These are phyloP conservation scores for Boletus speciosus DNA, from an alignment of 768 basidiomycete species.

Conservation along the genomic window DNA sequence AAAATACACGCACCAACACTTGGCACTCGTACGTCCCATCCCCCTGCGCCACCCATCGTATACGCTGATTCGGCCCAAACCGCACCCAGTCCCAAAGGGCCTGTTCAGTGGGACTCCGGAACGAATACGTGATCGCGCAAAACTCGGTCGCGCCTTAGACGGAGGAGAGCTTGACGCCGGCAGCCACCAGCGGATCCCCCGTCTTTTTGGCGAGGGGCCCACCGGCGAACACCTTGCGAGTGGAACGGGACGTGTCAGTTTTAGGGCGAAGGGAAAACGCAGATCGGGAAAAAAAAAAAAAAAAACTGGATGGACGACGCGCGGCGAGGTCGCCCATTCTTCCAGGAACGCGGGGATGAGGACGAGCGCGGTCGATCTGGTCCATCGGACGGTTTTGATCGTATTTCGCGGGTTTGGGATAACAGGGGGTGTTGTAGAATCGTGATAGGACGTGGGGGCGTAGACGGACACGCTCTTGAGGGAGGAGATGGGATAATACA, in stretches of 20 bases:
- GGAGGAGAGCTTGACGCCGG: conserved; percentile 33
- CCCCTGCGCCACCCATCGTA: conserved; percentile 35
- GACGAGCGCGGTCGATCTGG: conserved; percentile 14
- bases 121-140: conserved; percentile 16
- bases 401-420: conserved; percentile 20
- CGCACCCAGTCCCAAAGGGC: conserved; percentile 36
- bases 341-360: conserved; percentile 25
- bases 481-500: conserved; percentile 11
- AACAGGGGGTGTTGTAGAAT: conserved; percentile 14
- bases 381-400: conserved; percentile 15
- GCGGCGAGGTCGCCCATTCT: conserved; percentile 17
- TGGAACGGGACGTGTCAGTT: background rate
- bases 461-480: conserved; percentile 15
- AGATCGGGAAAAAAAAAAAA: too few species aligned
- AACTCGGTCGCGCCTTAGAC: conserved; percentile 42
- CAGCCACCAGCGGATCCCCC: conserved; percentile 33
- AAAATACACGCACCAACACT: conserved; percentile 29
- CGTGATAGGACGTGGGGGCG: conserved; percentile 18
- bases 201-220: conserved; percentile 36
- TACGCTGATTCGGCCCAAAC: conserved; percentile 18
- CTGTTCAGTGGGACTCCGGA: conserved; percentile 13
- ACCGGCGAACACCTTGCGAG: conserved; percentile 32
- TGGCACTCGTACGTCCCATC: conserved; percentile 40
- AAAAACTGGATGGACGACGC: conserved; percentile 3
- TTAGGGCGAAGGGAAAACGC: too few species aligned